These are phyloP conservation scores for Sporothrix humicola DNA, from an alignment of 2,329 filamentous ascomycete genomes.

Conservation along the genomic window DNA sequence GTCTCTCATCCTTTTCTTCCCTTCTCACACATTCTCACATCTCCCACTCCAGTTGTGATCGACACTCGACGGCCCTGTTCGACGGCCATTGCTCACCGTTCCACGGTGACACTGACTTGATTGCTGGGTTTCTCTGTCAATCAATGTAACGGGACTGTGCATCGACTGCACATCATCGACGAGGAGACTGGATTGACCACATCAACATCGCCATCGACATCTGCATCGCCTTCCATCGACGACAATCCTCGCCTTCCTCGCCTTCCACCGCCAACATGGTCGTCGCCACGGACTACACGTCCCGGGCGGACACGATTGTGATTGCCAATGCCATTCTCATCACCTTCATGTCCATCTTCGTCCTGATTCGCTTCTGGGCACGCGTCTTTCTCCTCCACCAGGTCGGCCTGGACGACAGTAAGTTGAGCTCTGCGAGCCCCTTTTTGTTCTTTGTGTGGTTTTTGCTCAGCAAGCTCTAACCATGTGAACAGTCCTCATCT, in stretches of 20 bases:
- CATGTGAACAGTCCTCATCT: conserved; percentile 13
- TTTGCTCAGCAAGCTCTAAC: not conserved
- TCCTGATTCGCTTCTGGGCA: conserved; percentile 21
- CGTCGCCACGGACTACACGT: conserved; percentile 9
- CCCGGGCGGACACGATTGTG: not conserved
- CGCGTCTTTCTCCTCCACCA: conserved; percentile 13
- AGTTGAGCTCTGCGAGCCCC: not conserved
- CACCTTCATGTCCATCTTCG: not conserved
- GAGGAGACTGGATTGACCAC: not conserved
- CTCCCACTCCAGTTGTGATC: conserved; percentile 3
- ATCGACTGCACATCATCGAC: not conserved
- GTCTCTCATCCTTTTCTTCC: not conserved
- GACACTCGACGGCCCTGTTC: not conserved
- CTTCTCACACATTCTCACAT: not conserved
- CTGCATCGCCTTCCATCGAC: no score
- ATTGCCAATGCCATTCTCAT: conserved; percentile 17
- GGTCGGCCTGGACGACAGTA: conserved; percentile 21
- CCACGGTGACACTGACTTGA: conserved; percentile 1
- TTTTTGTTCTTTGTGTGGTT: no score
- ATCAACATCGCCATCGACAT: no score
- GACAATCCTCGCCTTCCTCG: no score
- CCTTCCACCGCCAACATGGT: not conserved
- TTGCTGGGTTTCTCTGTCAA: no score
- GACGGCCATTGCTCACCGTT: conserved; percentile 8
- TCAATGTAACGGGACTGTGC: not conserved